A percentile compares a stretch with the other conserved stretches of the same genome.
Conservation (phyloP, 176 grass and related monocot species). For the Eleusine coracana region DNA sequence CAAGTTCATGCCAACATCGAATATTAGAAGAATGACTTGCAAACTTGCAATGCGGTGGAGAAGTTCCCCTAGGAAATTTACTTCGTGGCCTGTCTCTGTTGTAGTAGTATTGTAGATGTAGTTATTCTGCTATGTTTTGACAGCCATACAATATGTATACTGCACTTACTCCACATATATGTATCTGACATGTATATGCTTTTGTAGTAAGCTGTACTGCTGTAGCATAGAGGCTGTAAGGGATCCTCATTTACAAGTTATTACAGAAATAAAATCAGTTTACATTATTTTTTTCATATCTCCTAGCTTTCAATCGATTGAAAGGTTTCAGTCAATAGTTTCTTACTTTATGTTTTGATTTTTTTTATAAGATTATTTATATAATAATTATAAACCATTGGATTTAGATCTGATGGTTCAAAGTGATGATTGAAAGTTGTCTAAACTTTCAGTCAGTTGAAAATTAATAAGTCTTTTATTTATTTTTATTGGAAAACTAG, state of each 20-base stretch:
- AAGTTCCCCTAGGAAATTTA: slow-evolving; percentile 17
- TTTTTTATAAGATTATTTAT: too few species aligned
- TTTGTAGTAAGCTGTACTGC: slow-evolving; percentile 5
- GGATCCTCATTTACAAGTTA: slow-evolving; percentile 14
- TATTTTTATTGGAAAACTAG: neutral
- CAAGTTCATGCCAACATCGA: neutral
- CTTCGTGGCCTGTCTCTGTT: neutral
- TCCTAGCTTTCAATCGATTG: too few species aligned
- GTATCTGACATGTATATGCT: slow-evolving; percentile 40
- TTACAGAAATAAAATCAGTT: slow-evolving; percentile 16
- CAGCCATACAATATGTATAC: slow-evolving; percentile 21
- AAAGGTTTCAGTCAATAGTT: too few species aligned
- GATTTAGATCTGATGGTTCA: too few species aligned
- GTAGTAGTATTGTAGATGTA: slow-evolving; percentile 30
- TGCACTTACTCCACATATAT: slow-evolving; percentile 13
- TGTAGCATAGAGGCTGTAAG: slow-evolving; percentile 7
- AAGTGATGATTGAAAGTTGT: too few species aligned
- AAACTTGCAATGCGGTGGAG: slow-evolving; percentile 11
- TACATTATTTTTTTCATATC: neutral
- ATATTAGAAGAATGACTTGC: neutral
- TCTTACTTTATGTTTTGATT: too few species aligned
- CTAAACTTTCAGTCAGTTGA: neutral
- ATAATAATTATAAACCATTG: too few species aligned
- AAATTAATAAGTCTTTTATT: too few species aligned
- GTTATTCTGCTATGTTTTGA: slow-evolving; percentile 31